Percentiles rank a stretch among this genome's conserved stretches.
phyloP scores from a whole-genome alignment of 805 yeast genomes.

The Novakomyces olei region DNA sequence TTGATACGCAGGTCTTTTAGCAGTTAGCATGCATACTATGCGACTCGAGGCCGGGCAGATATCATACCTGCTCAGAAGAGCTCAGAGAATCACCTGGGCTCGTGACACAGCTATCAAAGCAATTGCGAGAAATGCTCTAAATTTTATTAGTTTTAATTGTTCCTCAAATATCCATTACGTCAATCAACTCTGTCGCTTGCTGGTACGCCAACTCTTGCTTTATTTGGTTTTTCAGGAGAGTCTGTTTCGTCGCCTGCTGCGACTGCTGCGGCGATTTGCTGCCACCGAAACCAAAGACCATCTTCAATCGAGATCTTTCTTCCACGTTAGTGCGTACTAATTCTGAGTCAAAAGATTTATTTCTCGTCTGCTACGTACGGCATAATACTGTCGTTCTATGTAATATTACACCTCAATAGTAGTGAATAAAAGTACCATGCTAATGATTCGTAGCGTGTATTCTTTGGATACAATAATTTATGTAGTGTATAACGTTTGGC shows the following conservation, averaged over 20 bases:
- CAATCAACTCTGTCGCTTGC: slow-evolving; percentile 3
- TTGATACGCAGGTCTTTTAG: slow-evolving; percentile 29
- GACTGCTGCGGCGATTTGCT: not conserved
- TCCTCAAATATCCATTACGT: not conserved
- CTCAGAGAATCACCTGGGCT: slow-evolving; percentile 28
- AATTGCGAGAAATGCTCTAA: slow-evolving; percentile 44
- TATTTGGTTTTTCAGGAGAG: slow-evolving; percentile 2
- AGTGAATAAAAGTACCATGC: too few relatives aligned
- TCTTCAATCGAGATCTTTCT: not conserved
- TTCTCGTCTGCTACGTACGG: too few relatives aligned
- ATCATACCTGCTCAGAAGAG: slow-evolving; percentile 22
- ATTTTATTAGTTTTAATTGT: not conserved
- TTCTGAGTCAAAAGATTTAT: too few relatives aligned
- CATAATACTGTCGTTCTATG: too few relatives aligned
- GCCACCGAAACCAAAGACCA: not conserved
- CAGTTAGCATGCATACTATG: slow-evolving; percentile 5
- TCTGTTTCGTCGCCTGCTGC: slow-evolving; percentile 1
- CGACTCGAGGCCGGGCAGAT: not conserved
- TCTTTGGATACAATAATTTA: too few relatives aligned
- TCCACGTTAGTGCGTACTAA: not conserved
- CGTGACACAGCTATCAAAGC: slow-evolving; percentile 46
- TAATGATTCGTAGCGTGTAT: too few relatives aligned
- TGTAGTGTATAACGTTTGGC: too few relatives aligned
- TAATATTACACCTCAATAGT: too few relatives aligned
- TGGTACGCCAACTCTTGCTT: slow-evolving; percentile 3